Evolutionary conservation across 345 rosid genomes (phyloP).

Genomic region (Corymbia maculata): DNA sequence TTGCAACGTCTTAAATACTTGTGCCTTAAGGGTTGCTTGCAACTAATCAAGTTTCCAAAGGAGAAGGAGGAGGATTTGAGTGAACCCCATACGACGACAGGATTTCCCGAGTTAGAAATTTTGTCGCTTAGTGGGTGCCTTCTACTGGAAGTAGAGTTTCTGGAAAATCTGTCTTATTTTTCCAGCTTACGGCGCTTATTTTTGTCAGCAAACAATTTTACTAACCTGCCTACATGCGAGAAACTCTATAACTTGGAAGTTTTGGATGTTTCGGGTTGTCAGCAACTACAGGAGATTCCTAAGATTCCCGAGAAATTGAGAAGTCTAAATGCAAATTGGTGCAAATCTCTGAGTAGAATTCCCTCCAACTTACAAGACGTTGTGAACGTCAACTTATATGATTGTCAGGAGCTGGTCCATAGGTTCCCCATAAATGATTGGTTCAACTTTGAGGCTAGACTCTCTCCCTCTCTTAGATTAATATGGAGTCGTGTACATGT

Average conservation of each 20-base stretch:
- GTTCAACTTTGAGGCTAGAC: too few species aligned
- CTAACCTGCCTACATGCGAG: neutral
- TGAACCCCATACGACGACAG: fast-evolving
- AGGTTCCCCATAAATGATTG: neutral
- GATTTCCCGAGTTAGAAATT: fast-evolving
- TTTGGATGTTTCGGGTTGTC: fast-evolving
- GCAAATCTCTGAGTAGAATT: neutral
- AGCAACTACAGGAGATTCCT: neutral
- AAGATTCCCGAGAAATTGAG: neutral
- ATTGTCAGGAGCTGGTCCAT: neutral
- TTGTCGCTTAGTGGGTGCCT: fast-evolving
- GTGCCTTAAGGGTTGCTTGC: fast-evolving
- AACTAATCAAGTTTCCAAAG: neutral
- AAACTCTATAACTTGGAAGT: fast-evolving
- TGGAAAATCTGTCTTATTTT: neutral
- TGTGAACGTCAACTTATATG: neutral
- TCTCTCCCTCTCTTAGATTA: too few species aligned
- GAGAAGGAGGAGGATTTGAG: neutral
- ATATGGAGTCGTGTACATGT: too few species aligned
- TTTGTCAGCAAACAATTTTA: fast-evolving
- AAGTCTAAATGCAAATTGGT: fast-evolving
- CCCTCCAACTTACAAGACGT: neutral
- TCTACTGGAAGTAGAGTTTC: neutral
- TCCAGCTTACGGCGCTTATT: fast-evolving
- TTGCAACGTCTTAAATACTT: fast-evolving